A percentile compares a stretch with the other conserved stretches of the same genome.
These are phyloP conservation scores for Amylostereum chailletii DNA, from an alignment of 1,284 basidiomycete genomes.

Conservation along the genomic window DNA sequence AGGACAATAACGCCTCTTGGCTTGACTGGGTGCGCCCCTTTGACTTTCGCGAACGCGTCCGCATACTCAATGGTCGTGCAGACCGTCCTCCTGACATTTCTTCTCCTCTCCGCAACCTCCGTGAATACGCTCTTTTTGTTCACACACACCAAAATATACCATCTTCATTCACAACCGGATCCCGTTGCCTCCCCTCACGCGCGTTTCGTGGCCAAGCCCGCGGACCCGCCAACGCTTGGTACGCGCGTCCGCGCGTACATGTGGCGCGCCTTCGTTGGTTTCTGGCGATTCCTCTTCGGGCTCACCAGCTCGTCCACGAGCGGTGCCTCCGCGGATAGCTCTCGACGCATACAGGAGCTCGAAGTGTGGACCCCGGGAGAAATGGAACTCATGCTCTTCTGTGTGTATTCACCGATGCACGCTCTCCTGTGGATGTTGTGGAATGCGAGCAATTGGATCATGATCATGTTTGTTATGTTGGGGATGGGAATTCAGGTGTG, in stretches of 20 bases:
- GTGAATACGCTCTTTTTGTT: slow-evolving; percentile 58
- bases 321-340: slow-evolving; percentile 31
- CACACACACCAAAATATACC: slow-evolving; percentile 57
- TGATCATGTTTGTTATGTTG: slow-evolving; percentile 58
- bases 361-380: slow-evolving; percentile 74
- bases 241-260: slow-evolving; percentile 26
- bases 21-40: slow-evolving; percentile 64
- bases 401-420: slow-evolving; percentile 72
- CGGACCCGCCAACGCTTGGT: slow-evolving; percentile 33
- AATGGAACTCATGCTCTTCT: slow-evolving; percentile 59
- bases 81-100: slow-evolving; percentile 50
- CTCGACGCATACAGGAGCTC: slow-evolving; percentile 52
- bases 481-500: slow-evolving; percentile 54
- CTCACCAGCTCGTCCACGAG: slow-evolving; percentile 39
- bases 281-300: slow-evolving; percentile 61
- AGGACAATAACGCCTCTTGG: slow-evolving; percentile 56
- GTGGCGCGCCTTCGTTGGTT: slow-evolving; percentile 43
- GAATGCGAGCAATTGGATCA: slow-evolving; percentile 64
- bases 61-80: slow-evolving; percentile 16
- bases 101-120: slow-evolving; percentile 43
- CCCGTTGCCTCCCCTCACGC: slow-evolving; percentile 61
- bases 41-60: background rate
- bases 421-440: slow-evolving; percentile 65
- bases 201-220: slow-evolving; percentile 43
- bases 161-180: slow-evolving; percentile 51